Base-by-base conservation (phyloP, 179 eudicot species). In the Camellia oleifera region DNA sequence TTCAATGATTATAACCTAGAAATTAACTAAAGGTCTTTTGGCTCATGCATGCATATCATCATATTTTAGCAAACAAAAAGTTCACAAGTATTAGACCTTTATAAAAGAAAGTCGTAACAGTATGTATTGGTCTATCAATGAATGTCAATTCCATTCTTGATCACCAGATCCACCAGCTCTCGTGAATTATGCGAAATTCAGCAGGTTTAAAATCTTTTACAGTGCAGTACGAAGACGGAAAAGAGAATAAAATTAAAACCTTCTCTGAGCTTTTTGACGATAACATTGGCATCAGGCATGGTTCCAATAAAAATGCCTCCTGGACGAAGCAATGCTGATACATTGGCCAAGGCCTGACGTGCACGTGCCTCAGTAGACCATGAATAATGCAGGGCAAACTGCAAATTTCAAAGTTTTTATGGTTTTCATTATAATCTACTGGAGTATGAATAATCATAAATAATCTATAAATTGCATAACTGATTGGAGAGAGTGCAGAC, bases 351-450 rank as follows among this genome's bases (percentile, higher is more conserved):
- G 78, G 99, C 98, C 83, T 95, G 88, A 58, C 99, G 89, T 67
- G 99, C 99, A 82, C 99, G 98, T 84, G 94, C 95, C 92, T 94
- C 98, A 46, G 98, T 94, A 75, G 99, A 96, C 99, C 99, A 96
- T 42, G 99, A 96, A 82, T 96, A 96, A 86, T 94, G 99, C 97
- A 96, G 79, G 57, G 99, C 99, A 91, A 96, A 96, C 98, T 96
- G 91, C 84, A 89, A 87, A 10, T 77, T 5, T 7, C 23, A 73
- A 75, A 61, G 66, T 70, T 40, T 52, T n/a, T 14, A 78, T 45
- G 32, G 26, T 40, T 56, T 66, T 5, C 53, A 45, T 56, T n/a
- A 65, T 26, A 69, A 60, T 15, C 23, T 75, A 20, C 72, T 11
- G 32, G 40, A 58, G 12, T 45, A 32, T 53, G 10, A 52, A 53